Conservation (phyloP, 208 protist species). For the Borovskyia barvae region DNA sequence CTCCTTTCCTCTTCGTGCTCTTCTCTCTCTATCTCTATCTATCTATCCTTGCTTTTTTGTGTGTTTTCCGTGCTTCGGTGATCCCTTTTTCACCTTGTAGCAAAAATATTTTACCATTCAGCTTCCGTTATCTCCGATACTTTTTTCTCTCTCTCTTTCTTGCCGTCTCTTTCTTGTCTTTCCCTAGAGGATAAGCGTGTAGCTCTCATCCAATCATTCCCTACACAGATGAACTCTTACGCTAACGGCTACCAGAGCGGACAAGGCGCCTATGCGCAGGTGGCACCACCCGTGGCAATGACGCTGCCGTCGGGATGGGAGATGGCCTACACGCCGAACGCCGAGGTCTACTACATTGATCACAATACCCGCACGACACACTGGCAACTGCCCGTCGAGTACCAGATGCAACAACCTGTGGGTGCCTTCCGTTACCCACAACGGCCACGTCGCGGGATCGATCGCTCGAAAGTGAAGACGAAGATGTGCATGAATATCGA, state of each 20-base stretch:
- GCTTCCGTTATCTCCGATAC: too few relatives aligned
- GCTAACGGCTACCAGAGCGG: constrained; percentile 15
- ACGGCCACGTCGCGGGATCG: constrained; percentile 69
- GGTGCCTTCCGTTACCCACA: constrained; percentile 33
- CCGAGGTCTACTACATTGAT: constrained; percentile 86
- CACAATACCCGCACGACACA: constrained; percentile 87
- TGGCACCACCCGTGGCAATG: constrained; percentile 9
- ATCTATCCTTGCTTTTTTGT: not conserved
- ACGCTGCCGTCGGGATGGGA: constrained; percentile 82
- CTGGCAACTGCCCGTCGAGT: constrained; percentile 63
- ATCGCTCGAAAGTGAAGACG: constrained; percentile 82
- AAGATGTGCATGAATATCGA: constrained; percentile 94
- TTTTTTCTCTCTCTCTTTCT: too few relatives aligned
- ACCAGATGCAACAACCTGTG: constrained; percentile 26
- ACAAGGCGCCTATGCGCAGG: constrained; percentile 12
- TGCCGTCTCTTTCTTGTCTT: not conserved
- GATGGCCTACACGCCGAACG: constrained; percentile 59
- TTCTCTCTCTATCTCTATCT: not conserved
- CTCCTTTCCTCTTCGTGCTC: not conserved
- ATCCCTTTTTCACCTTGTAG: not conserved
- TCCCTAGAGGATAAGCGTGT: too few relatives aligned
- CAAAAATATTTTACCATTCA: too few relatives aligned
- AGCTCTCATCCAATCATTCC: not conserved
- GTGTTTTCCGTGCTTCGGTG: not conserved
- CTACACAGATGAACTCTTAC: constrained; percentile 26